Evolutionary conservation across 2,329 filamentous ascomycete species (phyloP).

Genomic region (Aurifilum marmelostoma): DNA sequence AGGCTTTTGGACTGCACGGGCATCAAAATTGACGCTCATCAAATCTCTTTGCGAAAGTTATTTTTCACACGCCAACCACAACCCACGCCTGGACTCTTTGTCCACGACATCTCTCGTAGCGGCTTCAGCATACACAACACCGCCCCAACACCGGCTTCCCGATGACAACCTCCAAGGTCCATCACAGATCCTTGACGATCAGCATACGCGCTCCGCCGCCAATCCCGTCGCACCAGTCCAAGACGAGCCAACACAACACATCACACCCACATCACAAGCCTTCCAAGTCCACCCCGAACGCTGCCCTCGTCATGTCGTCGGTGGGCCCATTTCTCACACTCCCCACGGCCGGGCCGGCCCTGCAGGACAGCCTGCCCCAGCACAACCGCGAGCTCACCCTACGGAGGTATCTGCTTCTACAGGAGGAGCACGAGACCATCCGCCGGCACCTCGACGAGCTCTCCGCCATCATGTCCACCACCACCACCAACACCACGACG

Average conservation of each 20-base stretch:
- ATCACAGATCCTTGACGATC: constrained; percentile 29
- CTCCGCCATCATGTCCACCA: constrained; percentile 41
- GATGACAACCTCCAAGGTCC: constrained; percentile 28
- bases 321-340: constrained; percentile 10
- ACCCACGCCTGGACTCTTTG: not conserved
- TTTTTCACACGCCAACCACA: not conserved
- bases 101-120: not conserved
- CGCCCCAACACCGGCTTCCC: constrained; percentile 12
- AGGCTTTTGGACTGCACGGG: too few species aligned
- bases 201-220: constrained; percentile 24
- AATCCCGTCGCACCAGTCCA: constrained; percentile 1
- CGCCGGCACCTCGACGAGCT: constrained; percentile 56
- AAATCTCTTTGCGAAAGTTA: not conserved
- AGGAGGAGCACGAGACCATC: constrained; percentile 58
- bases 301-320: constrained; percentile 22
- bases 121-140: not conserved
- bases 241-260: constrained; percentile 11
- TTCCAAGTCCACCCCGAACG: constrained; percentile 26
- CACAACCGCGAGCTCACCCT: constrained; percentile 52
- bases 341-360: not conserved
- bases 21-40: not conserved
- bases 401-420: constrained; percentile 57
- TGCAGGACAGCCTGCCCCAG: constrained; percentile 29
- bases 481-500: constrained; percentile 45
- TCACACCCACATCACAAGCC: constrained; percentile 25